Percentiles rank a stretch among this genome's conserved stretches.
Evolutionary conservation across 495 filamentous ascomycete genomes (phyloP).

Genomic region (Parathielavia appendiculata): DNA sequence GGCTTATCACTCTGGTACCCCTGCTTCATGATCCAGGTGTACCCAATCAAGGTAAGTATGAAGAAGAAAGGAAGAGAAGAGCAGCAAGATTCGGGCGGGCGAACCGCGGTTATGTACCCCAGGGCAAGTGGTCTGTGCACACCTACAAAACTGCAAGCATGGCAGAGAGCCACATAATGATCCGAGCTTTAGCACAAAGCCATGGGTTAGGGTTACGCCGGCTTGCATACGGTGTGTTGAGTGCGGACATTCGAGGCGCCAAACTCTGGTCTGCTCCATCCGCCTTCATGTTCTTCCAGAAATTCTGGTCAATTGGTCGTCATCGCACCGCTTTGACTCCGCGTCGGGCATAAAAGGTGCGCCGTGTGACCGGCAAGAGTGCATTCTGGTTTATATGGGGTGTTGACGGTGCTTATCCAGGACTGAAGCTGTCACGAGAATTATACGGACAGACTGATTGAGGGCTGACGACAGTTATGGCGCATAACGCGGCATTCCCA

Average conservation of each 20-base stretch:
- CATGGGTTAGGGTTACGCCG: not conserved
- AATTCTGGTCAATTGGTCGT: too few species aligned
- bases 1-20: slow-evolving; percentile 21
- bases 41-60: slow-evolving; percentile 29
- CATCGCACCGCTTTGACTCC: too few species aligned
- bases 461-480: too few species aligned
- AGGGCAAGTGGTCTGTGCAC: slow-evolving; percentile 14
- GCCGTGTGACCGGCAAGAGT: too few species aligned
- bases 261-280: too few species aligned
- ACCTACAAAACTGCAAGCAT: slow-evolving; percentile 10
- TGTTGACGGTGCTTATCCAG: too few species aligned
- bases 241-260: not conserved
- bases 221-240: too few species aligned
- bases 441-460: too few species aligned
- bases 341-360: too few species aligned
- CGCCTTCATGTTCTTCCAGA: too few species aligned
- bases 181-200: not conserved
- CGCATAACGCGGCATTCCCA: not conserved
- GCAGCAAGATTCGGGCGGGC: slow-evolving; percentile 9
- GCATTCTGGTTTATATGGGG: too few species aligned
- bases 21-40: slow-evolving; percentile 20
- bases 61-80: slow-evolving; percentile 24
- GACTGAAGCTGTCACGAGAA: too few species aligned
- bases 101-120: slow-evolving; percentile 1
- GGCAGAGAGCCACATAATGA: not conserved